Conservation (phyloP, 768 basidiomycete genomes). For the Termitomyces sp. region DNA sequence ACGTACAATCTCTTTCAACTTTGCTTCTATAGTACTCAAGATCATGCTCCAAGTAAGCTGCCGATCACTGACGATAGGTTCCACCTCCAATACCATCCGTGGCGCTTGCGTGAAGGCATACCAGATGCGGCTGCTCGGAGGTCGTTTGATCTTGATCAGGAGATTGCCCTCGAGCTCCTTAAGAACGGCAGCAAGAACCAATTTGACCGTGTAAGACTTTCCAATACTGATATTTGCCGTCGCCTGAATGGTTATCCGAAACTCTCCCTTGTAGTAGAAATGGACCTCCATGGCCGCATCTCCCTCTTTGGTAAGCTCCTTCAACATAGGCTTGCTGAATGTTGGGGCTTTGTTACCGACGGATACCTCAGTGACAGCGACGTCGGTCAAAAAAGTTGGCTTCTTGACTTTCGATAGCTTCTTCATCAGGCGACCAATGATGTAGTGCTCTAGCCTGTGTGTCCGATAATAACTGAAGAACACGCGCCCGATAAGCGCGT, state of each 20-base stretch:
- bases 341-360: conserved; percentile 84
- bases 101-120: conserved; percentile 92
- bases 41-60: conserved; percentile 96
- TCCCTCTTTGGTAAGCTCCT: conserved; percentile 93
- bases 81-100: conserved; percentile 83
- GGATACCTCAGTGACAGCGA: conserved; percentile 85
- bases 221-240: conserved; percentile 86
- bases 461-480: conserved; percentile 94
- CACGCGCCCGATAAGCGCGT: conserved; percentile 87
- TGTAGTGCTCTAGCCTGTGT: conserved; percentile 73
- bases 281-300: conserved; percentile 89
- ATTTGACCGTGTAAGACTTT: conserved; percentile 85
- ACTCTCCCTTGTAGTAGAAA: conserved; percentile 80
- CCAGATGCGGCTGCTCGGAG: conserved; percentile 95
- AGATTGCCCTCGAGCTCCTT: conserved; percentile 91
- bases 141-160: conserved; percentile 86
- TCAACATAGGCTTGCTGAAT: conserved; percentile 96
- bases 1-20: conserved; percentile 82
- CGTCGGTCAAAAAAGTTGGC: conserved; percentile 80
- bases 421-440: conserved; percentile 88
- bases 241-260: conserved; percentile 88
- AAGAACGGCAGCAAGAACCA: conserved; percentile 85
- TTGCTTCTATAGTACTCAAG: conserved; percentile 83
- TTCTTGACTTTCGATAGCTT: conserved; percentile 91
- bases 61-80: conserved; percentile 91